These are phyloP conservation scores for Claviceps sp. DNA, from an alignment of 2,329 filamentous ascomycete species.

Conservation along the genomic window DNA sequence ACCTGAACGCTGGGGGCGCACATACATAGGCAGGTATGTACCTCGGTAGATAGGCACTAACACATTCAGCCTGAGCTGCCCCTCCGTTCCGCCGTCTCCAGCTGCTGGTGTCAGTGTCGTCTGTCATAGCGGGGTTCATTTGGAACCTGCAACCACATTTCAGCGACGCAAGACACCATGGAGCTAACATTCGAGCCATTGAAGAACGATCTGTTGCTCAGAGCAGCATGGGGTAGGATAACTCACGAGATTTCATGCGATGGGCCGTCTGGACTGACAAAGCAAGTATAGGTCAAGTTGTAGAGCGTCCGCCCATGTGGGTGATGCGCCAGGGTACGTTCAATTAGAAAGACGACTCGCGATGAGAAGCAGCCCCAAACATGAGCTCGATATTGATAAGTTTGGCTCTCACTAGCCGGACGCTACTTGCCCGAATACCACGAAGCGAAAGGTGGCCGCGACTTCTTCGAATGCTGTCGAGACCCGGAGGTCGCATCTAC, in stretches of 20 bases:
- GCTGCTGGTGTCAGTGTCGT: no score
- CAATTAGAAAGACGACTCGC: not conserved
- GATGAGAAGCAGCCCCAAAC: not conserved
- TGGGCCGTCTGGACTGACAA: not conserved
- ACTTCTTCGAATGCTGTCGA: slow-evolving; percentile 98
- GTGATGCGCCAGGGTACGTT: slow-evolving; percentile 91
- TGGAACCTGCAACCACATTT: not conserved
- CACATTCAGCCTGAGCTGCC: not conserved
- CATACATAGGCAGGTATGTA: not conserved
- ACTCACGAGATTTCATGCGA: not conserved
- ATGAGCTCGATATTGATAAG: no score
- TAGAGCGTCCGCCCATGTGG: slow-evolving; percentile 93
- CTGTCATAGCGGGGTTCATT: not conserved
- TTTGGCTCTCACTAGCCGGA: slow-evolving; percentile 47
- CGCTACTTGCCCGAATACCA: slow-evolving; percentile 98
- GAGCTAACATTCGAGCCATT: slow-evolving; percentile 63
- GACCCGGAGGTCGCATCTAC: slow-evolving; percentile 85
- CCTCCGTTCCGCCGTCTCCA: not conserved
- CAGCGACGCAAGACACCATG: slow-evolving; percentile 34
- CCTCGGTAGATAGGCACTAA: not conserved
- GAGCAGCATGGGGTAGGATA: slow-evolving; percentile 71
- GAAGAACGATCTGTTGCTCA: slow-evolving; percentile 83
- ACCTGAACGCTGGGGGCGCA: not conserved
- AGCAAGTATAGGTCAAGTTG: slow-evolving; percentile 55
- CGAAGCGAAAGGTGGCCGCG: slow-evolving; percentile 74